Percentiles rank a stretch among this genome's conserved stretches.
Conservation (phyloP, 2,329 filamentous ascomycete species). For the Phialophora chinensis region DNA sequence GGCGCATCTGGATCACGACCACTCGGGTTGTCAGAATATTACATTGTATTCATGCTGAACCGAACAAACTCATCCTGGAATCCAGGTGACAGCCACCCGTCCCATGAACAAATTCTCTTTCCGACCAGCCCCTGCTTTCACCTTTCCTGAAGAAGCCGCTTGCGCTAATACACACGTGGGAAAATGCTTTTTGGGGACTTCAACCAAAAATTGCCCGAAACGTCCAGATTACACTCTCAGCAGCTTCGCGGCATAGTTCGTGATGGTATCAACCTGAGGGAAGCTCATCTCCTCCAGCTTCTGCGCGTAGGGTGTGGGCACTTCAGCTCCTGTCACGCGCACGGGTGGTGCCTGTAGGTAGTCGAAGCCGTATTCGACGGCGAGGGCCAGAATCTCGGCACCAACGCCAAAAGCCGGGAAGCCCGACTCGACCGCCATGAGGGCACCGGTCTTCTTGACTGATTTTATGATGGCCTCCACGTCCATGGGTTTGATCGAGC, state of each 20-base stretch:
- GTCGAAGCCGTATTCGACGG: constrained; percentile 98
- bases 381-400: constrained; percentile 88
- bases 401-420: constrained; percentile 95
- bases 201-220: constrained; percentile 1
- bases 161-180: constrained; percentile 35
- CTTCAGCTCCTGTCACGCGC: constrained; percentile 94
- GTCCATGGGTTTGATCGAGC: constrained; percentile 95
- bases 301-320: constrained; percentile 92
- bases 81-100: constrained; percentile 28
- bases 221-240: constrained; percentile 68
- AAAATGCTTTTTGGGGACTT: constrained; percentile 29
- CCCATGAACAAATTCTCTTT: constrained; percentile 21
- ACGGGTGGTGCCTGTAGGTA: constrained; percentile 94
- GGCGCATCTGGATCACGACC: constrained; percentile 2
- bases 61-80: constrained; percentile 19
- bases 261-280: constrained; percentile 87
- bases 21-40: constrained; percentile 8
- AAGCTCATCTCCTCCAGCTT: constrained; percentile 95
- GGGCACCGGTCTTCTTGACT: constrained; percentile 95
- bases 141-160: constrained; percentile 27
- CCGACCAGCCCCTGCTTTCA: constrained; percentile 22
- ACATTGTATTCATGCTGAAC: constrained; percentile 28
- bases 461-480: constrained; percentile 94
- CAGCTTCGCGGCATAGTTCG: constrained; percentile 86
- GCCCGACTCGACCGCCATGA: constrained; percentile 91